Percentiles rank a stretch among this genome's conserved stretches.
Evolutionary conservation across 148 eudicot species (phyloP).

Genomic region (Dysphania ambrosioides): DNA sequence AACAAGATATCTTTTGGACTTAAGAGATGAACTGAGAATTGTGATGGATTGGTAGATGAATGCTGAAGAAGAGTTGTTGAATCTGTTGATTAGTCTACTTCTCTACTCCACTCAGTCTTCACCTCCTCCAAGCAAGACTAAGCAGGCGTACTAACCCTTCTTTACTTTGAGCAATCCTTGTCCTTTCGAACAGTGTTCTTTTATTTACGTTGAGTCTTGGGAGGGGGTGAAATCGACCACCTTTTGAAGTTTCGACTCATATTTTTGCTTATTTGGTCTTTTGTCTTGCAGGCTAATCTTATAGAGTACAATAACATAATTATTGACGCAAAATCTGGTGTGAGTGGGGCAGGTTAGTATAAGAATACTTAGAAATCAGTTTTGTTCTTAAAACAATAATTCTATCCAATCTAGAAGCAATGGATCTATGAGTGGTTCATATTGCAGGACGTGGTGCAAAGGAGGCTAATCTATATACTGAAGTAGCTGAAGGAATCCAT

Average conservation of each 20-base stretch:
- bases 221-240: neutral
- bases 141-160: neutral
- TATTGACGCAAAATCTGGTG: constrained; percentile 93
- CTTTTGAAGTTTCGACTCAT: neutral
- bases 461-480: constrained; percentile 92
- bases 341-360: constrained; percentile 91
- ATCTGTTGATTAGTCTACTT: neutral
- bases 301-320: constrained; percentile 57
- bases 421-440: constrained; percentile 8
- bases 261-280: neutral
- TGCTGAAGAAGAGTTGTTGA: neutral
- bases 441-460: constrained; percentile 89
- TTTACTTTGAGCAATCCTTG: neutral
- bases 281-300: constrained; percentile 63
- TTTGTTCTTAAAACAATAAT: neutral
- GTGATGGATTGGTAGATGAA: neutral
- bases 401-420: neutral
- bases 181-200: neutral
- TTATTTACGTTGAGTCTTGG: neutral
- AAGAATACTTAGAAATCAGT: neutral
- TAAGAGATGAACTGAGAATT: too few species aligned
- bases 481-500: constrained; percentile 92
- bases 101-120: neutral
- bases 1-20: neutral
- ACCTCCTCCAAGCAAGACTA: neutral